Base-by-base conservation (phyloP, 768 basidiomycete genomes). In the Russula earlei region DNA sequence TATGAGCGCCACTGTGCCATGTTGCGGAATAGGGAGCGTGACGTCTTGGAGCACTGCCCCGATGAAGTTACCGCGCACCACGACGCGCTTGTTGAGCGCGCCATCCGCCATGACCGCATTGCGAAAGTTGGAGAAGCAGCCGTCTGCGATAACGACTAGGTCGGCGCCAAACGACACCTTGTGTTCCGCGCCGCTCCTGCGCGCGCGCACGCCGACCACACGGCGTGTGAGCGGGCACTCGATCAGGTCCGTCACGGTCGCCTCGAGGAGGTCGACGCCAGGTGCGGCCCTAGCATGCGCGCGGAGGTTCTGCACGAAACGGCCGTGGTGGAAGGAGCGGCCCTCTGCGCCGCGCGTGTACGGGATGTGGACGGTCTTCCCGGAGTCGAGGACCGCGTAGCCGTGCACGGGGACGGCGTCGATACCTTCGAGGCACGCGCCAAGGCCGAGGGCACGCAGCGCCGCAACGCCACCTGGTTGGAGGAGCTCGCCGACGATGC, bases 401-500 rank as follows among this genome's bases (percentile, higher is more conserved):
- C 96, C 95, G 51, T 84, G 73, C 14, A 82, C 85, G 0, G 81
- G 80, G 29, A 92, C 76, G 0, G 93, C 84, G 68, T 91, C 94
- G 55, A 98, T 94, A n/a, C 79, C 84, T 24, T 97, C 87, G 43
- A 96, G 69, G 52, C 83, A 84, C 7, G 72, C 72, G 46, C 80
- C 80, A 62, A 99, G 68, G 0, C 91, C 94, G n/a, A 99, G 80
- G 36, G 78, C 71, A 54, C 79, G 71, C 43, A 99, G 72, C 0
- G 91, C 83, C 12, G 75, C 73, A 22, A 92, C 83, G 1, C 96
- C 96, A 1, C 86, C 93, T 2, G 96, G 96, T 66, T 99, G 96
- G 22, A 99, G 74, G 1, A 98, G 82, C 69, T 99, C 96, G 24
- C 96, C 96, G 33, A 98, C 96, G 62, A 99, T 98, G 17, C 96